A percentile compares a stretch with the other conserved stretches of the same genome.
phyloP scores from a whole-genome alignment of 208 protist species.

The Crithidia acanthocephali region DNA sequence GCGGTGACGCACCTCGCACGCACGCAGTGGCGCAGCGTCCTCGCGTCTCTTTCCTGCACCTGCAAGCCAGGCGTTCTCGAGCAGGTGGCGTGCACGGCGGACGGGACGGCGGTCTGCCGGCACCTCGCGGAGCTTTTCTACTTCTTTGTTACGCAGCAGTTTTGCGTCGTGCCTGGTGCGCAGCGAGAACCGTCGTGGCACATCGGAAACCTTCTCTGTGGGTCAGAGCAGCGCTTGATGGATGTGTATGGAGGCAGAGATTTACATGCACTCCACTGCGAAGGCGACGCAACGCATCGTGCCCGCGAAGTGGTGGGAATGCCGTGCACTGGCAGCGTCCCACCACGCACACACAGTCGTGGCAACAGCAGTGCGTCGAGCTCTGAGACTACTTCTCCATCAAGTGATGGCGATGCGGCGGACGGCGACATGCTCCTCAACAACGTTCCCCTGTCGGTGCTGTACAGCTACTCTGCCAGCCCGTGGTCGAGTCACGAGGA shows the following conservation, averaged over 20 bases:
- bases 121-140: conserved; percentile 77
- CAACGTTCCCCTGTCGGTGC: conserved; percentile 4
- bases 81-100: conserved; percentile 38
- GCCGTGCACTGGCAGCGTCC: neutral
- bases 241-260: no score
- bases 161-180: conserved; percentile 15
- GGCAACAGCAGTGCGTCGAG: neutral
- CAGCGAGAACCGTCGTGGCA: neutral
- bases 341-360: neutral
- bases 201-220: neutral
- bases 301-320: no score
- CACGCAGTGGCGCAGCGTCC: conserved; percentile 44
- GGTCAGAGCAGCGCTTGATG: neutral
- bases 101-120: conserved; percentile 67
- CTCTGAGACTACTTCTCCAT: neutral
- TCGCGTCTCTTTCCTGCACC: conserved; percentile 57
- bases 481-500: neutral
- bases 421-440: neutral
- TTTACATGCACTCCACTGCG: no score
- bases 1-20: conserved; percentile 21
- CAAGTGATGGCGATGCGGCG: neutral
- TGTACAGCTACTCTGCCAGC: conserved; percentile 1
- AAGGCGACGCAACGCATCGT: no score
- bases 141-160: conserved; percentile 58
- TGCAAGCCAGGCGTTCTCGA: conserved; percentile 68